Base-by-base conservation (phyloP, 495 filamentous ascomycete species). In the Bacidia rubella region DNA sequence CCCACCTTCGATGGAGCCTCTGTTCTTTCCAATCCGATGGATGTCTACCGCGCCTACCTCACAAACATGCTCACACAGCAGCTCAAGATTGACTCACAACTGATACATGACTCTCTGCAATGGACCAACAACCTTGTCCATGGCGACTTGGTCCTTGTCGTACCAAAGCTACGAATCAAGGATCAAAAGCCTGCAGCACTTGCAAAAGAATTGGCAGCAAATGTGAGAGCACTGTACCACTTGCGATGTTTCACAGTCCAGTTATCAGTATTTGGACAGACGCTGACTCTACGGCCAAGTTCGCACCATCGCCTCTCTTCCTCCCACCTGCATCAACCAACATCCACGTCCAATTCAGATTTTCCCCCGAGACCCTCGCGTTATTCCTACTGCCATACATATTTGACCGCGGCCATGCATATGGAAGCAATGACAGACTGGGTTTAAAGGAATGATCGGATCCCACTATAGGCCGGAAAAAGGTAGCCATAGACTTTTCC, bases 41-140 rank as follows among this genome's bases (percentile, higher is more conserved):
- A 96, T 64, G 71, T 94, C 54, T 96, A 90, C 74, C 76, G 90
- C 41, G 78, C 83, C 50, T 86, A 94, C 60, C 79, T 95, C 56
- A 74, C 85, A 52, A 74, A 83, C 41, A 73, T 83, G 35, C 70
- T 97, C 32, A 72, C 74, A 15, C 70, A 74, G 12, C 79, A 81
- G 22, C 82, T 78, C 11, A 79, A 90, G 43, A 82, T 89, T 45
- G 59, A 26, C 1, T 24, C 78, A 4, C 72, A 74, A 47, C 76
- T 87, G 64, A 85, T 97, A 63, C 90, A 86, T 61, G 69, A 80
- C 17, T 77, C 78, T 24, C 66, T 96, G 27, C 70, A 78, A 61
- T 94, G 87, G 87, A 94, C 90, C 9, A 72, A 75, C 54, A 78
- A 78, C 47, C 68, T 92, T 24, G 88, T 94, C 55, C 92, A 93